Evolutionary conservation across 208 protist genomes (phyloP), one percentile per base, ranked within the genome.

Genomic region (Hexamita inflata): DNA sequence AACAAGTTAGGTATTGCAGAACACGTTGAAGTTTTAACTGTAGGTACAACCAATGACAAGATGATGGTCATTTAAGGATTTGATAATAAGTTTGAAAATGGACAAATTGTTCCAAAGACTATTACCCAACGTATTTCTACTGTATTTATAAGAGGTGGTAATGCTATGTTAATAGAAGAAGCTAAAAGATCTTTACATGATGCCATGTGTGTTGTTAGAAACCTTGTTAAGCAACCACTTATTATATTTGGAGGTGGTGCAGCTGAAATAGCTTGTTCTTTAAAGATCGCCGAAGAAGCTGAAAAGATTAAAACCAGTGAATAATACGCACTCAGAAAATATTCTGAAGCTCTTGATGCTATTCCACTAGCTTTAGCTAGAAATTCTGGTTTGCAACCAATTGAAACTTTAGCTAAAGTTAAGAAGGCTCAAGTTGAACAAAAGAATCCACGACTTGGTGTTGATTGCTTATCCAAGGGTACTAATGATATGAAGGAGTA

Each of bases 41-140:
- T 88, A n/a, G 88, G 87, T 26, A 90, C 84, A 2, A 68, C 49
- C 1, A 78, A 76, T 38, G 87, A 90, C 67, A 86, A 91, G 74
- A 98, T 99, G 90, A 86, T 99, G 42, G 90, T 97, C 74, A 95
- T 99, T 82, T 95, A 99, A 87, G 87, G 95, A 40, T 98, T 95
- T 87, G 83, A 92, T 7, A 92, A 96, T 83, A 90, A 89, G 53
- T 92, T 94, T 64, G 94, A 15, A 58, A 66, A 15, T 15, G 34
- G 24, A 15, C 24, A n/a, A 38, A 66, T 15, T 40, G 64, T 24
- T 11, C 9, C 9, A 49, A 19, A 70, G 30, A 45, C n/a, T 11
- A n/a, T n/a, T n/a, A n/a, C n/a, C n/a, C n/a, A n/a, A n/a, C n/a
- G n/a, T n/a, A 7, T 95, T 34, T 95, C 99, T 26, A 99, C 96